Conservation (phyloP, 2,329 filamentous ascomycete genomes). For the Aspergillus fijiensis region DNA sequence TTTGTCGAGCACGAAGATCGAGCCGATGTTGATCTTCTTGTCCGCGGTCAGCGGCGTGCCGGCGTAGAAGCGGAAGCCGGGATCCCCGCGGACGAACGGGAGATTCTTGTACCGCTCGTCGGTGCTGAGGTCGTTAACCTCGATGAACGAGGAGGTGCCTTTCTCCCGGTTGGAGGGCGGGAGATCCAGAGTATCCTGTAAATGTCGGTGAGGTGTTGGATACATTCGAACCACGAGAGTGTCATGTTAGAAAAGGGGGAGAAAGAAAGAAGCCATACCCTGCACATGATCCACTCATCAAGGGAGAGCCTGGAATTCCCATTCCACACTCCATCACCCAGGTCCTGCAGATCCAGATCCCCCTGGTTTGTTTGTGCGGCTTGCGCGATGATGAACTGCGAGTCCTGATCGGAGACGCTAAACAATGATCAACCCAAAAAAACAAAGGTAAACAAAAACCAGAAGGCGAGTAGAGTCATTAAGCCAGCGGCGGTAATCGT, state of each 20-base stretch:
- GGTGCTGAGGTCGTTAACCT: constrained; percentile 39
- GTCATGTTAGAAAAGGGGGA: too few species aligned
- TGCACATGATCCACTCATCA: not conserved
- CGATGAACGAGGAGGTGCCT: constrained; percentile 22
- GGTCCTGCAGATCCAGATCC: constrained; percentile 28
- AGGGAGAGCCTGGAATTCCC: constrained; percentile 5
- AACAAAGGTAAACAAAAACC: not conserved
- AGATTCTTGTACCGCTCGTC: constrained; percentile 38
- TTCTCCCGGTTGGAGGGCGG: not conserved
- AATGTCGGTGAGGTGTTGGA: not conserved
- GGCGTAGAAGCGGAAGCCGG: constrained; percentile 51
- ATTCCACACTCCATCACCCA: constrained; percentile 30
- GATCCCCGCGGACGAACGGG: constrained; percentile 32
- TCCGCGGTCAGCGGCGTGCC: constrained; percentile 61
- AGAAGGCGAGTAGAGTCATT: not conserved
- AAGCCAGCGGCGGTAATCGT: not conserved
- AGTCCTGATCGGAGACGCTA: constrained; percentile 47
- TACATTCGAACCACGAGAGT: not conserved
- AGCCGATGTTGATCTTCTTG: constrained; percentile 58
- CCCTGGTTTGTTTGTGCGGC: constrained; percentile 45
- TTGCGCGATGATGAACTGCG: constrained; percentile 51
- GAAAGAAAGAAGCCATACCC: not conserved
- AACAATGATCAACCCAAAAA: not conserved
- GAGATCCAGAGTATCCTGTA: not conserved
- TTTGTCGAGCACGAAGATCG: constrained; percentile 59